A percentile compares a stretch with the other conserved stretches of the same genome.
Evolutionary conservation across 306 rosid species (phyloP).

Genomic region (Albizia julibrissin): DNA sequence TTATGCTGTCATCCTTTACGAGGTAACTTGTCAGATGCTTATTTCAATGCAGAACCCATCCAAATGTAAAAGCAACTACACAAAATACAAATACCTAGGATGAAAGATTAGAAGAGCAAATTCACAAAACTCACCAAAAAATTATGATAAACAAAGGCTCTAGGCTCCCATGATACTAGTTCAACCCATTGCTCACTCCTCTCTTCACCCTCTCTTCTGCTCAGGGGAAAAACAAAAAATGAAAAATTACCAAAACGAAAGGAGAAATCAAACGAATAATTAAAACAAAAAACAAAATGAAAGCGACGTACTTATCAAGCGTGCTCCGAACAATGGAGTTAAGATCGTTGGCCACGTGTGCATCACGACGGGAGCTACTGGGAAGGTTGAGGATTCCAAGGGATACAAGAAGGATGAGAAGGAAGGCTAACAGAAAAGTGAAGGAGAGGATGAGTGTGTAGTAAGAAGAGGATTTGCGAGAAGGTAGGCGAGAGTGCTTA

Average conservation of each 20-base stretch:
- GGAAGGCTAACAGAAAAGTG: neutral
- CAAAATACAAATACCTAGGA: neutral
- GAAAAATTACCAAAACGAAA: neutral
- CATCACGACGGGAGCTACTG: neutral
- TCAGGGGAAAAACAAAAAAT: neutral
- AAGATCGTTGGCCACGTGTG: slow-evolving; percentile 15
- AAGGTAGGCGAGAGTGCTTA: slow-evolving; percentile 57
- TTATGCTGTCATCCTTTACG: neutral
- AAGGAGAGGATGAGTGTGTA: slow-evolving; percentile 23
- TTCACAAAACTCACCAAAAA: slow-evolving; percentile 60
- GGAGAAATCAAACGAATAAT: neutral
- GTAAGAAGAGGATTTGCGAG: slow-evolving; percentile 56
- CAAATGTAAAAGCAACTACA: neutral
- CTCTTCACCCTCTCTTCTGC: neutral
- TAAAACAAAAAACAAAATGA: neutral
- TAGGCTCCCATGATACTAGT: slow-evolving; percentile 94
- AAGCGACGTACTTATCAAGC: neutral
- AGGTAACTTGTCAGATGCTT: neutral
- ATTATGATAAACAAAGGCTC: slow-evolving; percentile 92
- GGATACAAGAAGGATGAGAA: neutral
- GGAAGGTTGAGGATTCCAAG: neutral
- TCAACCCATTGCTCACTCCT: slow-evolving; percentile 72
- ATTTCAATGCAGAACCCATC: neutral
- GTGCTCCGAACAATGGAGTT: slow-evolving; percentile 14
- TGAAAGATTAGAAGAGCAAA: neutral